Base-by-base conservation (phyloP, 2,329 filamentous ascomycete genomes). In the Nemania sp. region DNA sequence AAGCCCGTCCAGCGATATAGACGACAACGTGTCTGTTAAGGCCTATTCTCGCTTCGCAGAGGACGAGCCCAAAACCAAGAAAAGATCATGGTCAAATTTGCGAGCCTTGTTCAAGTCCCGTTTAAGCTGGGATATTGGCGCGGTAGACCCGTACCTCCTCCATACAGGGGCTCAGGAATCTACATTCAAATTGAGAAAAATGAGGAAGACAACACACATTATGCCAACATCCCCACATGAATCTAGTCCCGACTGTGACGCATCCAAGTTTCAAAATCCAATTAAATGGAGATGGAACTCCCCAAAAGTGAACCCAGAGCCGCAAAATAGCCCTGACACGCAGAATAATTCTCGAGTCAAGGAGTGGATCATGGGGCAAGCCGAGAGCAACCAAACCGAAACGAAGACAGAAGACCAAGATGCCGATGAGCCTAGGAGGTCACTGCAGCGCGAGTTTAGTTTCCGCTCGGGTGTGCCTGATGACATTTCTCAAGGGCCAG, bases 31-130 rank as follows among this genome's bases (percentile, higher is more conserved):
- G 19, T 48, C 47, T 15, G 30, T 15, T 11, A 26, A 46, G 7
- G 30, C 33, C 23, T 22, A 12, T 8, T 8, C 24, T 12, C 41
- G 46, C 26, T 40, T 39, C 3, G 15, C 23, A 19, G 39, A 42
- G n/a, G 24, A n/a, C 12, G 17, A 42, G 28, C 43, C 39, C 5
- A 59, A 54, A 34, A 26, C 15, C 23, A 59, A 53, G 41, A 56
- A 54, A 36, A 47, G 54, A 20, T 59, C 53, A 19, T 59, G 57
- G 57, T 57, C 54, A 28, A 53, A 57, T 26, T 30, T 59, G 11
- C 49, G 57, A 43, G 40, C 42, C 23, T 23, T 54, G 5, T 48
- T 57, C n/a, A 48, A 23, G 9, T 22, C 51, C 46, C 54, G 54
- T 22, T 34, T 48, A 28, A 17, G 34, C 37, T 20, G 45, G 24